Evolutionary conservation across 768 basidiomycete genomes (phyloP), one percentile per base, ranked within the genome.

Genomic region (Leccinum variicolor): DNA sequence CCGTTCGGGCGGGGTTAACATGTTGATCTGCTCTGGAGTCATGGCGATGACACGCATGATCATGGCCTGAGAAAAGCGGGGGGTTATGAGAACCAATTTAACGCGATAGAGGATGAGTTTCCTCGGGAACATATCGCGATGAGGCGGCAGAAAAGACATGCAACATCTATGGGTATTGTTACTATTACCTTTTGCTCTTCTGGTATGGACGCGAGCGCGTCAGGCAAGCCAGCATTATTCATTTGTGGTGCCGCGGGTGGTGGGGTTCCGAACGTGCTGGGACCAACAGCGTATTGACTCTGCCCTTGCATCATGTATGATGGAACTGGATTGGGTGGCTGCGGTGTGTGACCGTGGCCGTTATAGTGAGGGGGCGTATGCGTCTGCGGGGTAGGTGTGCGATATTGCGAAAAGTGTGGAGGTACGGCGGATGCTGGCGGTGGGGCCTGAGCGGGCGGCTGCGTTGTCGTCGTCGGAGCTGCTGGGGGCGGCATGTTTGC

Each of bases 11-110:
- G 87, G 84, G 10, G 91, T 87, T 34, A 96, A 73, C 60, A 78
- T 76, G 51, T 85, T 83, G 57, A 97, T 86, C 69, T 97, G 91
- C 39, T 92, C 92, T 2, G 86, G 84, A 1, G 90, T 89, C 86
- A 98, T 89, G 34, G 82, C 76, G 55, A 94, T 66, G 3, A 95
- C 87, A 53, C 86, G 86, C 75, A 90, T 79, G 36, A 95, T 84
- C 73, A 92, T 83, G 39, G 82, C 82, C 87, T 87, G 58, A 13
- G 57, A 33, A 34, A 34, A 34, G 34, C 34, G 34, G 15, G 33
- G 51, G 26, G n/a, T 19, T 19, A 47, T 11, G 69, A 59, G 64
- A 63, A 60, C 62, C 11, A 14, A 36, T 50, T n/a, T 21, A 55
- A 56, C 31, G 41, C 14, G 17, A 56, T 17, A 13, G 23, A 56